Base-by-base conservation (phyloP, 352 stramenopile species). In the Globisporangium polare region DNA sequence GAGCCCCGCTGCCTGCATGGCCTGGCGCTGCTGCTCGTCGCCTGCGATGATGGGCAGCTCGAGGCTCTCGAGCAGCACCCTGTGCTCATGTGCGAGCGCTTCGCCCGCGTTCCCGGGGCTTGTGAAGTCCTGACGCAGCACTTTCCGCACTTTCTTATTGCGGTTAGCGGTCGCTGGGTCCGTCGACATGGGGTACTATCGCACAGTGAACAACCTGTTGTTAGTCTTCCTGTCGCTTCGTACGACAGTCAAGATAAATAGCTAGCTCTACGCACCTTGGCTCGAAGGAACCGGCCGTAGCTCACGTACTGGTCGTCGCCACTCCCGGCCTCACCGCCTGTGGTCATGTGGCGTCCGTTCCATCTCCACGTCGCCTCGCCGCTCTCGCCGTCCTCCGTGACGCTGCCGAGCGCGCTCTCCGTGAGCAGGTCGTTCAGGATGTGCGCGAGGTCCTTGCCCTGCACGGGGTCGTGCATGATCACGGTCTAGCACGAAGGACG, bases 391-490 rank as follows among this genome's bases (percentile, higher is more conserved):
- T 49, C 46, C 1, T 20, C 3, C 0, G 61, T 27, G 15, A 84
- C 65, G 27, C 26, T 22, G 4, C 83, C 83, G 6, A 73, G 70
- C 22, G 78, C 76, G 18, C 66, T 64, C 68, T 93, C 84, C 2
- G 78, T 83, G 46, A 93, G 71, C 45, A 93, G 59, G 51, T 93
- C 84, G 60, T 93, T 93, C 5, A 93, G 61, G 53, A 93, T 86
- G 59, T 89, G 60, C 2, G 59, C 57, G n/a, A 93, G 72, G 7
- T 75, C 77, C 68, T 93, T 93, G 63, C 78, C 80, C 63, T 93
- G 84, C 60, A 89, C 73, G 0, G 81, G 84, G 62, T 93, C 84
- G 62, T 90, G 80, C 84, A 93, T 91, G 55, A 93, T 93, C 46
- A 91, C 54, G 1, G 84, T 93, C 84, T 92, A 35, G 49, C 7